phyloP scores from a whole-genome alignment of 306 rosid genomes.

The Clitoria ternatea region DNA sequence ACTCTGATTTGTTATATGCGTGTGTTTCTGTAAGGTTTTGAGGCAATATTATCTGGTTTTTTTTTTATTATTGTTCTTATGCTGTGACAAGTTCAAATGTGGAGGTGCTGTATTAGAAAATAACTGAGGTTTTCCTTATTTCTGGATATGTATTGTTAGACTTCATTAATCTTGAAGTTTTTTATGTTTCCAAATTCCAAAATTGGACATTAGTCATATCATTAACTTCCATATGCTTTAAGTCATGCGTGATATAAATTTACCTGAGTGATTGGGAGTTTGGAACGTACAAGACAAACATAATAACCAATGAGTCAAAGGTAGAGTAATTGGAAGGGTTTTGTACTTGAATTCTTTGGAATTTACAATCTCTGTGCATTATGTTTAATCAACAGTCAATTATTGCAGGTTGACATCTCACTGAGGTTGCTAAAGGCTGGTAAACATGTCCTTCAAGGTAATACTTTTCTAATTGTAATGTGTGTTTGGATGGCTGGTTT shows the following conservation, averaged over 20 bases:
- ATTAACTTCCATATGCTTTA: no score
- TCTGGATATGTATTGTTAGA: neutral
- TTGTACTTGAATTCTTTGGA: neutral
- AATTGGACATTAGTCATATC: no score
- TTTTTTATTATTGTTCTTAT: neutral
- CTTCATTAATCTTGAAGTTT: neutral
- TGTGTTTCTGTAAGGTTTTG: neutral
- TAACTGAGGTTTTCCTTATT: neutral
- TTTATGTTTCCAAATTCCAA: no score
- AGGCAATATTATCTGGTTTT: neutral
- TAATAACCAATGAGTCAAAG: neutral
- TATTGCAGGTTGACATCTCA: constrained; percentile 69
- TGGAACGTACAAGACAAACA: neutral
- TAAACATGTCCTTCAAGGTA: constrained; percentile 96
- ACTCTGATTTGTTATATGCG: neutral
- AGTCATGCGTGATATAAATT: neutral
- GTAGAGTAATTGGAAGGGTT: neutral
- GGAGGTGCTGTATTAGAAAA: neutral
- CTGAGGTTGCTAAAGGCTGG: constrained; percentile 74
- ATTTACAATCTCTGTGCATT: neutral
- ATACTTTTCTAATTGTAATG: neutral
- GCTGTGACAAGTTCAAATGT: neutral
- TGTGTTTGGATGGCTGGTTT: neutral
- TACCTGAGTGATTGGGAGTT: neutral
- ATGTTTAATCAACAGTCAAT: constrained; percentile 5